Evolutionary conservation across 805 yeast species (phyloP).

Genomic region (Cyberlindnera sargentensis): DNA sequence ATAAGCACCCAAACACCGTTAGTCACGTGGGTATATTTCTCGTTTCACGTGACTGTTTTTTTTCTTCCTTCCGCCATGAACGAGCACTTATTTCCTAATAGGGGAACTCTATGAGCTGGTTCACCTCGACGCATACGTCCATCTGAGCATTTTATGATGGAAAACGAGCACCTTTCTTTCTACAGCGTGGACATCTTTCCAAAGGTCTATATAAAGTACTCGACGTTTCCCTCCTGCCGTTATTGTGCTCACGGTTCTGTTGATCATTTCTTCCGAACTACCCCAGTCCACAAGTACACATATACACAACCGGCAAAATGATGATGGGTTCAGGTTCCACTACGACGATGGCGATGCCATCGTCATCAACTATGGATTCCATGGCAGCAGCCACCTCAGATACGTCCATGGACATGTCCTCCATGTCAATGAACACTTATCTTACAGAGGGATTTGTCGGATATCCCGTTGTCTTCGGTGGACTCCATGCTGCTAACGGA

Average conservation of each 20-base stretch:
- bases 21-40: too few species aligned
- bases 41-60: too few species aligned
- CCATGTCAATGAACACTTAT: constrained; percentile 44
- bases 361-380: constrained; percentile 8
- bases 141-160: too few species aligned
- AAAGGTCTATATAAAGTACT: too few species aligned
- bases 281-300: neutral
- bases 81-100: constrained; percentile 5
- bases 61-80: neutral
- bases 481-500: constrained; percentile 43
- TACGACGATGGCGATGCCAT: constrained; percentile 14
- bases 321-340: constrained; percentile 22
- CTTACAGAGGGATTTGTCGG: constrained; percentile 42
- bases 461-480: constrained; percentile 59
- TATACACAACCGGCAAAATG: constrained; percentile 16
- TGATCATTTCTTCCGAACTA: too few species aligned
- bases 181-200: too few species aligned
- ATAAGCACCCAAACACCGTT: too few species aligned
- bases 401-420: constrained; percentile 26
- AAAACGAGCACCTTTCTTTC: too few species aligned
- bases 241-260: too few species aligned
- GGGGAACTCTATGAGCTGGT: neutral
- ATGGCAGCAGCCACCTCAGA: neutral
- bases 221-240: too few species aligned
- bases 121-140: too few species aligned